Conservation (phyloP, 2,329 filamentous ascomycete genomes). For the Apiospora sp. region DNA sequence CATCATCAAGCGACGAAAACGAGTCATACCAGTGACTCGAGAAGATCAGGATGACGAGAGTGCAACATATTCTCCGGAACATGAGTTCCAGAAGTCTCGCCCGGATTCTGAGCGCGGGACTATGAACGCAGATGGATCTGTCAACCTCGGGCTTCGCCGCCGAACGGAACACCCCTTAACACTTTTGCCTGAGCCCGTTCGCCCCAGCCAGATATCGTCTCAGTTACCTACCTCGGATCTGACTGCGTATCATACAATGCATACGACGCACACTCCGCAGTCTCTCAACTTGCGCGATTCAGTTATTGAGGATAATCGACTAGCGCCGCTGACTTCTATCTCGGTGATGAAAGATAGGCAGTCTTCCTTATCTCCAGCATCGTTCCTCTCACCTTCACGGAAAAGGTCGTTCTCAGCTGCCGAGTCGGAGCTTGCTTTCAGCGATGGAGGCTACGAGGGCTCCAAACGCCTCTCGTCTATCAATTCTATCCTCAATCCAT, state of each 20-base stretch:
- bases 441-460: slow-evolving; percentile 53
- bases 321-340: slow-evolving; percentile 63
- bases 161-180: slow-evolving; percentile 54
- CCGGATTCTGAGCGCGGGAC: slow-evolving; percentile 60
- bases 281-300: slow-evolving; percentile 51
- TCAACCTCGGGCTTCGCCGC: slow-evolving; percentile 66
- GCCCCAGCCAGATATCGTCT: slow-evolving; percentile 53
- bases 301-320: slow-evolving; percentile 63
- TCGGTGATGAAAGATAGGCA: slow-evolving; percentile 56
- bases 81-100: slow-evolving; percentile 47
- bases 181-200: slow-evolving; percentile 56
- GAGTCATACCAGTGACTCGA: slow-evolving; percentile 82
- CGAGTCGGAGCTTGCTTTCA: slow-evolving; percentile 56
- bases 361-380: slow-evolving; percentile 66
- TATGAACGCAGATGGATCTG: slow-evolving; percentile 69
- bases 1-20: slow-evolving; percentile 93
- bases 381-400: slow-evolving; percentile 65
- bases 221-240: slow-evolving; percentile 55
- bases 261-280: slow-evolving; percentile 42
- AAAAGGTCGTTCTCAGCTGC: slow-evolving; percentile 74
- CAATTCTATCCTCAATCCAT: slow-evolving; percentile 76
- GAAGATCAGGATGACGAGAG: slow-evolving; percentile 52
- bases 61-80: slow-evolving; percentile 57
- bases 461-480: slow-evolving; percentile 76
- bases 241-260: slow-evolving; percentile 59